Evolutionary conservation across 176 grass and related monocot species (phyloP), one percentile per base, ranked within the genome.

Genomic region (Bolboschoenus planiculmis): DNA sequence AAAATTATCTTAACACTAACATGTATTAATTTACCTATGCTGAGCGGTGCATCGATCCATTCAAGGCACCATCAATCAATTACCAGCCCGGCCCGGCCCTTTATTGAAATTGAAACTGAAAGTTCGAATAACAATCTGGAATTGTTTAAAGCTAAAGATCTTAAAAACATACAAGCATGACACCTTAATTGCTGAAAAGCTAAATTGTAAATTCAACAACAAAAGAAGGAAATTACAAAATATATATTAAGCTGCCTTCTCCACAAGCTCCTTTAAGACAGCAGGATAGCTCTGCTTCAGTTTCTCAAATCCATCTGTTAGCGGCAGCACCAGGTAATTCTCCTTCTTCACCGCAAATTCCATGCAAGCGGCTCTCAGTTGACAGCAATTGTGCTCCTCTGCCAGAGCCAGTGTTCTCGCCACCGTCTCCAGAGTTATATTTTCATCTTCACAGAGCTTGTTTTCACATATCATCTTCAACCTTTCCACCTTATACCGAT

Each of bases 261-360:
- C 36, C 56, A 44, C 26, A 43, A 81, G 79, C 56, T 81, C 79
- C 79, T 81, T 81, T 4, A 81, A 20, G 15, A 64, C 56, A 29
- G 79, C 10, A 44, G 79, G 79, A 81, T 61, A 33, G 10, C 14
- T 63, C 31, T 62, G 29, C 37, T 81, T 81, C 8, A 81, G 55
- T 64, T 64, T 61, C 51, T 81, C 79, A 26, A 81, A 81, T 64
- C 79, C 79, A 20, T 81, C 79, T 15, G 56, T 81, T 21, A 81
- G n/a, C 39, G 56, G 42, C 36, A 81, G 57, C 4, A 36, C 56
- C n/a, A 61, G 11, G 55, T 81, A 81, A 46, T 81, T 81, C 40
- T 81, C 79, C 64, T 46, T 63, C 56, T 81, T 81, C 0, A 20
- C 42, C 0, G 79, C 79, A 31, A 63, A 81, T 48, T 62, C 79